Base-by-base conservation (phyloP, 1,284 basidiomycete genomes). In the Anthracocystis panici-leucophaei region DNA sequence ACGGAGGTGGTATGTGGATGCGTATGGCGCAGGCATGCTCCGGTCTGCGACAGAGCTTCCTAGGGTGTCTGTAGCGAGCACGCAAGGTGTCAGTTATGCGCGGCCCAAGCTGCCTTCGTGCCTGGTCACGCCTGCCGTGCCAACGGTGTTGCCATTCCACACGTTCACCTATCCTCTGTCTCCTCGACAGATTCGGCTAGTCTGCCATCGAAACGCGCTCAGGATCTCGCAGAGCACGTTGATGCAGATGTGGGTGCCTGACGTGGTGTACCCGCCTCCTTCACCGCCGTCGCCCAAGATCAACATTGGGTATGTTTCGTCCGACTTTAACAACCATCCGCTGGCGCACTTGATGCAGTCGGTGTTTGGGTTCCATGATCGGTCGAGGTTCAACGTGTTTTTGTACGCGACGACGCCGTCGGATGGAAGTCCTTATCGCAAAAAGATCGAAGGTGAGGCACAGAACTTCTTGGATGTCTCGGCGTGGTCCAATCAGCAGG, bases 341-440 rank as follows among this genome's bases (percentile, higher is more conserved):
- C 86, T 91, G 25, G 88, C 89, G 16, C 90, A 91, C 73, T 85
- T 90, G 52, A 90, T 90, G 89, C 89, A 89, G 78, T 89, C 88
- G 8, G 89, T 89, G 29, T 91, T 91, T 75, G 84, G 86, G 11
- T 86, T 90, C 58, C 90, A 91, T 76, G 86, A 90, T 75, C 82
- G 75, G 20, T 69, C 81, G 35, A 82, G 82, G 10, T 90, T 90
- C 83, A 87, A 87, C 41, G 83, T 90, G 4, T 88, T 86, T 72
- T 86, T 89, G 40, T 91, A 91, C 75, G 89, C 90, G 8, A 90
- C 89, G 11, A 89, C 87, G 50, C 82, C 87, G 6, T 88, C 88
- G 38, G 90, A 91, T 75, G 87, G 87, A 14, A 89, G 89, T 4
- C 79, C 86, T 9, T 89, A 89, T 80, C 87, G 90, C 16, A 84